Conservation (phyloP, 148 eudicot species). For the Suaeda aralocaspica region DNA sequence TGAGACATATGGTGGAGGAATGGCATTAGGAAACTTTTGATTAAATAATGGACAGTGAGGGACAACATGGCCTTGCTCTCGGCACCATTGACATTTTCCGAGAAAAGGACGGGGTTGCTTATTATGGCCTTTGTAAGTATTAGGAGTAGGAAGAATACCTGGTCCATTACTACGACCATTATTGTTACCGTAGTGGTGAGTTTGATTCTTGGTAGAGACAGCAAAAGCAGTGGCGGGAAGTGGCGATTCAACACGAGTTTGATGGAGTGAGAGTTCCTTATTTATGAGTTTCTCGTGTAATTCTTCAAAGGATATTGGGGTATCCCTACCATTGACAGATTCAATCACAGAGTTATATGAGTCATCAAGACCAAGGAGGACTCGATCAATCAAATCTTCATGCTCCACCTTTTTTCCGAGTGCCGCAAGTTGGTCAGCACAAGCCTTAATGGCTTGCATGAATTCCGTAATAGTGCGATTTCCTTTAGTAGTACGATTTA, state of each 20-base stretch:
- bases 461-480: too few species aligned
- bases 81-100: too few species aligned
- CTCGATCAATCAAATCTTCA: too few species aligned
- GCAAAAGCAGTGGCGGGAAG: not conserved
- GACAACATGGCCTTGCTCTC: too few species aligned
- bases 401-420: too few species aligned
- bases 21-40: not conserved
- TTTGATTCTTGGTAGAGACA: not conserved
- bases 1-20: not conserved
- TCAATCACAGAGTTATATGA: too few species aligned
- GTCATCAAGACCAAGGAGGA: too few species aligned
- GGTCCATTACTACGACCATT: not conserved
- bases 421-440: not conserved
- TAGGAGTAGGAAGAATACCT: not conserved
- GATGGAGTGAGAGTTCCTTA: not conserved
- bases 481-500: too few species aligned
- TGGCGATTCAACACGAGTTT: not conserved
- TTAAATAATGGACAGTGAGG: not conserved
- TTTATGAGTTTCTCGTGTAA: slow-evolving; percentile 19
- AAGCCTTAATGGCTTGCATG: not conserved
- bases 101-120: too few species aligned
- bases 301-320: slow-evolving; percentile 14
- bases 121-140: not conserved
- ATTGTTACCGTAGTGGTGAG: not conserved
- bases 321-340: slow-evolving; percentile 4